Evolutionary conservation across 352 stramenopile genomes (phyloP), one percentile per base, ranked within the genome.

Genomic region (Phytophthora tubulina): DNA sequence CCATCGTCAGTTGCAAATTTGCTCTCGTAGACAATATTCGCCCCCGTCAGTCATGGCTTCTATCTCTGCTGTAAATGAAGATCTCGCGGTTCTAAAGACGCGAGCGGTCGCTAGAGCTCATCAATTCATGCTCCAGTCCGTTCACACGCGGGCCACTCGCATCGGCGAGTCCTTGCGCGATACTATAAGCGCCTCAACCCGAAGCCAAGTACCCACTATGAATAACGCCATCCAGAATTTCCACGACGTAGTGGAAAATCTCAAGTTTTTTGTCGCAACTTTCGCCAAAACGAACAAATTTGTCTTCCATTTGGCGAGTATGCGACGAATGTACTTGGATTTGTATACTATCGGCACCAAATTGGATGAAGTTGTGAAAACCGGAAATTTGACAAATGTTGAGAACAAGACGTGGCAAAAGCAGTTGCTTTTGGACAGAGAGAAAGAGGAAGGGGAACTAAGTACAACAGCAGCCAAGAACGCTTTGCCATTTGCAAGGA

Each of bases 261-360:
- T 67, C n/a, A 15, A 5, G 6, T 36, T 30, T 6, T 71, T 78
- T 32, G 61, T 14, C 3, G 38, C 41, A 2, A 76, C 67, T 11
- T 79, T 79, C 44, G 31, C 50, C 15, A 67, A 76, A 39, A 73
- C 52, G 51, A 15, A 63, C 36, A 36, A 39, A 45, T 62, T 76
- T 55, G 59, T 78, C 6, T 71, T 72, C 44, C 71, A 70, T 46
- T 41, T 78, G 17, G 71, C 71, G 27, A 72, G 54, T 65, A 63
- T 72, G 53, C 31, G 71, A n/a, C 54, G 66, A 2, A 72, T 72
- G 71, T 72, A 56, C 38, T 17, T 63, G 48, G 58, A 71, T 41
- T 14, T 78, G 0, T 2, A 36, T 6, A 35, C 14, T 0, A 41
- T 75, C 0, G 42, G 59, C 4, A 10, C 2, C 17, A 52, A 72